These are phyloP conservation scores for Leishmania tarentolae DNA, from an alignment of 208 protist species.

Conservation along the genomic window DNA sequence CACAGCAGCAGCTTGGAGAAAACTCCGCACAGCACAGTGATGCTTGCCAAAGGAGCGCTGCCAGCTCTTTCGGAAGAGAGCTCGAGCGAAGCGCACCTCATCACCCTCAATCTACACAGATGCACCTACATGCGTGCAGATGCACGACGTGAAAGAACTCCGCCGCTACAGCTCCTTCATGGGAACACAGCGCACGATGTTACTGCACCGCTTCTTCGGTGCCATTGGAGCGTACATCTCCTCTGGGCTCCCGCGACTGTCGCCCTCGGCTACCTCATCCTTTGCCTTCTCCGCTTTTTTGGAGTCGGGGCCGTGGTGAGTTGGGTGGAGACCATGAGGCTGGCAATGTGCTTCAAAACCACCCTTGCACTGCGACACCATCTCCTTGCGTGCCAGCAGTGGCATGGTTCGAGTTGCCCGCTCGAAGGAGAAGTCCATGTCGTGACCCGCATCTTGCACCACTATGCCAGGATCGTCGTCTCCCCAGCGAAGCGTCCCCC, in stretches of 20 bases:
- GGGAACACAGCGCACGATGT: slow-evolving; percentile 11
- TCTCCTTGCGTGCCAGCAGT: slow-evolving; percentile 18
- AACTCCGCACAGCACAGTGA: too few relatives aligned
- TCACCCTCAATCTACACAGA: neutral
- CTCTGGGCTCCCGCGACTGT: neutral
- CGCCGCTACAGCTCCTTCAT: slow-evolving; percentile 1
- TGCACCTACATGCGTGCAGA: too few relatives aligned
- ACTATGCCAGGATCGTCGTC: slow-evolving; percentile 20
- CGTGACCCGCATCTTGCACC: slow-evolving; percentile 5
- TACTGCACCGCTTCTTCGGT: slow-evolving; percentile 19
- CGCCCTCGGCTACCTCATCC: neutral
- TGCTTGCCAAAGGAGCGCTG: neutral
- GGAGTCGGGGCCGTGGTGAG: neutral
- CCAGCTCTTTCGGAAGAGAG: neutral
- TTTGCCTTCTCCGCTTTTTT: neutral
- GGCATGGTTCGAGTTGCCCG: slow-evolving; percentile 21
- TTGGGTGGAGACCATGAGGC: neutral
- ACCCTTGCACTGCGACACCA: slow-evolving; percentile 2
- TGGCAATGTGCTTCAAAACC: neutral
- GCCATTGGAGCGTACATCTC: slow-evolving; percentile 18
- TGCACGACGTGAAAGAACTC: neutral
- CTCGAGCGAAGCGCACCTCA: neutral
- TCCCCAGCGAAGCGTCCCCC: slow-evolving; percentile 14
- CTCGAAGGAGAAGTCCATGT: slow-evolving; percentile 34
- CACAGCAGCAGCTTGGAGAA: too few relatives aligned